Conservation (phyloP, 75 land plant species). For the Chamaecyparis obtusa region DNA sequence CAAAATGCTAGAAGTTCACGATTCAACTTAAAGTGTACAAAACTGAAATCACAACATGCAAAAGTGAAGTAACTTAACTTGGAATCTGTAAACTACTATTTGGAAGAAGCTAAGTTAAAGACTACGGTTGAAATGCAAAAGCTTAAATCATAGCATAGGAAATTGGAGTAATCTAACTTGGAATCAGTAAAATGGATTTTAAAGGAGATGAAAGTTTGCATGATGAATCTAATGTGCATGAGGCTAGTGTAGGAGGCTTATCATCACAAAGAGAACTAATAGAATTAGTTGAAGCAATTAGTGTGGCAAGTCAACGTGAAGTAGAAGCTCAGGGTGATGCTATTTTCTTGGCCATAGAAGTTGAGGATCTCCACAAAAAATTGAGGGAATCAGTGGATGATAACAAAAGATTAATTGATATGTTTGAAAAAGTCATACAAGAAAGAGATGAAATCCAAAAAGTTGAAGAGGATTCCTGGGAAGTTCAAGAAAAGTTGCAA, state of each 20-base stretch:
- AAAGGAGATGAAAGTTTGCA: no score
- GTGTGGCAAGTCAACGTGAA: conserved; percentile 67
- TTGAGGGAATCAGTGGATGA: conserved; percentile 47
- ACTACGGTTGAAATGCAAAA: not conserved
- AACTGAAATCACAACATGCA: not conserved
- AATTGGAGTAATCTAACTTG: not conserved
- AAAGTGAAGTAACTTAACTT: not conserved
- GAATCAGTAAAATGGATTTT: not conserved
- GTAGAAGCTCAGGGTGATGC: conserved; percentile 66
- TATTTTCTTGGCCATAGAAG: conserved; percentile 43
- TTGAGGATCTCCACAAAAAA: conserved; percentile 51
- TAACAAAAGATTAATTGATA: conserved; percentile 47
- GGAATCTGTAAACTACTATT: not conserved
- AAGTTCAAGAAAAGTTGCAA: not conserved
- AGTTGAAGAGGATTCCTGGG: conserved; percentile 11
- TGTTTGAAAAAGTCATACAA: conserved; percentile 44
- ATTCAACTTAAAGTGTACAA: not conserved
- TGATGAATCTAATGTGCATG: no score
- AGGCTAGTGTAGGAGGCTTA: conserved; percentile 12
- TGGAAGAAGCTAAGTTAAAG: not conserved
- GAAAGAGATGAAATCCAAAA: conserved; percentile 18
- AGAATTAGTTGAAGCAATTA: conserved; percentile 70
- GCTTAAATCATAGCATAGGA: not conserved
- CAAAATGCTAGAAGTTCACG: not conserved
- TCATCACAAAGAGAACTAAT: conserved; percentile 54